These are phyloP conservation scores for Verticillium tricorpus DNA, from an alignment of 2,329 filamentous ascomycete genomes.

Conservation along the genomic window DNA sequence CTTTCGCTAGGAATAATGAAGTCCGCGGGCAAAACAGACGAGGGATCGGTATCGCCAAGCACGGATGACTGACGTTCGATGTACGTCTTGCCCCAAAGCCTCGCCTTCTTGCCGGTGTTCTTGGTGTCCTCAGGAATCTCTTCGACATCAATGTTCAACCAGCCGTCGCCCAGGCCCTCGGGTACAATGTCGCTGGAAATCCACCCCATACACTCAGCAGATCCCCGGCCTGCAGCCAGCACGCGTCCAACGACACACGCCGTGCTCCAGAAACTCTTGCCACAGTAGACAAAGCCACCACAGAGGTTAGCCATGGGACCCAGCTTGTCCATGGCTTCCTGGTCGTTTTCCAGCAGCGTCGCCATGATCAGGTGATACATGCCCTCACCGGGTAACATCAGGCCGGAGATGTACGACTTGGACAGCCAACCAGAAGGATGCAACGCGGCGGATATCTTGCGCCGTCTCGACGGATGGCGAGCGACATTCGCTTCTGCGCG, in stretches of 20 bases:
- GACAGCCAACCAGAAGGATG: constrained; percentile 62
- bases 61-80: constrained; percentile 59
- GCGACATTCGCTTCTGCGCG: constrained; percentile 13
- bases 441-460: constrained; percentile 52
- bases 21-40: constrained; percentile 53
- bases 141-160: constrained; percentile 54
- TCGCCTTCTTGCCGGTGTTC: constrained; percentile 48
- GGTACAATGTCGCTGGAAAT: constrained; percentile 58
- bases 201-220: constrained; percentile 65
- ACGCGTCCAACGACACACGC: constrained; percentile 62
- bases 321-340: constrained; percentile 51
- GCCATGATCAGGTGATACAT: constrained; percentile 62
- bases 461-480: constrained; percentile 34
- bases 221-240: constrained; percentile 56
- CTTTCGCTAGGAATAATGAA: constrained; percentile 59
- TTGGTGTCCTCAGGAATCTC: constrained; percentile 48
- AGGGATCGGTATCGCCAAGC: constrained; percentile 51
- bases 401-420: constrained; percentile 61
- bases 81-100: constrained; percentile 56
- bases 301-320: constrained; percentile 59
- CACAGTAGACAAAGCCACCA: constrained; percentile 58
- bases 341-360: constrained; percentile 60
- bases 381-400: constrained; percentile 61
- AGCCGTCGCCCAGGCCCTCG: constrained; percentile 46
- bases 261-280: constrained; percentile 67